Evolutionary conservation across 306 rosid genomes (phyloP).

Genomic region (Hippophae gyantsensis): DNA sequence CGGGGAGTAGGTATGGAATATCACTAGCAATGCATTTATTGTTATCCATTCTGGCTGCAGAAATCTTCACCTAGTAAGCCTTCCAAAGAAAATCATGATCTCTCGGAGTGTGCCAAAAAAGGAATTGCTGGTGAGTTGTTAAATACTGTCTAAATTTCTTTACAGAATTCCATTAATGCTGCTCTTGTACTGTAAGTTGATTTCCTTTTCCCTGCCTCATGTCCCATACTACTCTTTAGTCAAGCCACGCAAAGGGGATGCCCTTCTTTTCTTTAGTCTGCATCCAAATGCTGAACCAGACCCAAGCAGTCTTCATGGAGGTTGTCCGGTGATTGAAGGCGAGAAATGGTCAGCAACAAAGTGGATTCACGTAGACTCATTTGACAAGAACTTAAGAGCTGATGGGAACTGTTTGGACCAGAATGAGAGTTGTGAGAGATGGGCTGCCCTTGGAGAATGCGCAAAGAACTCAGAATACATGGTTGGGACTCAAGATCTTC

Average conservation of each 20-base stretch:
- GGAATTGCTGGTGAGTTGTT: conserved; percentile 72
- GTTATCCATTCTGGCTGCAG: conserved; percentile 31
- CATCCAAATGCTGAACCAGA: conserved; percentile 69
- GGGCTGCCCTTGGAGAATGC: conserved; percentile 98
- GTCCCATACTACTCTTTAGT: conserved; percentile 33
- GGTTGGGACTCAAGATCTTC: conserved; percentile 78
- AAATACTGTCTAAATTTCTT: conserved; percentile 3
- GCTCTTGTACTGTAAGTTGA: conserved; percentile 7
- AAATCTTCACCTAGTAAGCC: conserved; percentile 50
- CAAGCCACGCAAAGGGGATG: conserved; percentile 92
- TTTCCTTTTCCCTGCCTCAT: conserved; percentile 10
- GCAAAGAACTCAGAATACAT: conserved; percentile 69
- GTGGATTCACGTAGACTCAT: conserved; percentile 91
- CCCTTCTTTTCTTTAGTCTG: conserved; percentile 95
- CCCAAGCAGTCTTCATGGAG: conserved; percentile 77
- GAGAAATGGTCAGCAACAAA: conserved; percentile 99
- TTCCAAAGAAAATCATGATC: conserved; percentile 40
- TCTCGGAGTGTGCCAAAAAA: conserved; percentile 88
- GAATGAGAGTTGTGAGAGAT: conserved; percentile 74
- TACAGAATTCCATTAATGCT: neutral
- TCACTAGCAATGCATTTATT: conserved; percentile 15
- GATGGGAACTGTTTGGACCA: conserved; percentile 56
- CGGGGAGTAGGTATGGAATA: neutral
- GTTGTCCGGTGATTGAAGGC: conserved; percentile 94
- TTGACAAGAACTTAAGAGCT: conserved; percentile 49